Evolutionary conservation across 129 eudicot species (phyloP).

Genomic region (Pulicaria dysenterica): DNA sequence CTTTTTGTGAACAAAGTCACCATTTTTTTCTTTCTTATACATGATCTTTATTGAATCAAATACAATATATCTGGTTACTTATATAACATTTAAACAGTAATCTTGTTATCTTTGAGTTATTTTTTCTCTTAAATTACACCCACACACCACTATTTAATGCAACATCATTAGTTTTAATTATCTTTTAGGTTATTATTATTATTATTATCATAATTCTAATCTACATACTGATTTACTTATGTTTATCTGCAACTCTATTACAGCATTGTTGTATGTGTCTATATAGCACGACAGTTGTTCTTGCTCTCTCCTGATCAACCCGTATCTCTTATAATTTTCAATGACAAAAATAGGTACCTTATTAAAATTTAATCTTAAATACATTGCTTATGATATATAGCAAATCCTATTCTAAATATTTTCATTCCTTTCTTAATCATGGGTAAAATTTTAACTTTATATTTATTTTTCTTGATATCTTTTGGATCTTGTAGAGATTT

Average conservation of each 20-base stretch:
- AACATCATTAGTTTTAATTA: no score
- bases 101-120: no score
- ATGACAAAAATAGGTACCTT: conserved; percentile 19
- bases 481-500: no score
- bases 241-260: neutral
- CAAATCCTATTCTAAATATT: no score
- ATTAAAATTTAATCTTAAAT: neutral
- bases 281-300: conserved; percentile 24
- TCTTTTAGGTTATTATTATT: no score
- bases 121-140: no score
- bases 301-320: conserved; percentile 26
- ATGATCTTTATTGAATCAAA: no score
- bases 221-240: neutral
- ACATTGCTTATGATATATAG: no score
- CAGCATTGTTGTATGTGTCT: conserved; percentile 27
- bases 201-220: neutral
- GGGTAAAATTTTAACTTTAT: no score
- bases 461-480: no score
- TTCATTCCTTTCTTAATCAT: no score
- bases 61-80: neutral
- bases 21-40: neutral
- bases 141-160: no score
- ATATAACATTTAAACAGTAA: neutral
- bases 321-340: conserved; percentile 27
- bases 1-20: neutral